Evolutionary conservation across 495 filamentous ascomycete species (phyloP).

Genomic region (Copromyces sp.): DNA sequence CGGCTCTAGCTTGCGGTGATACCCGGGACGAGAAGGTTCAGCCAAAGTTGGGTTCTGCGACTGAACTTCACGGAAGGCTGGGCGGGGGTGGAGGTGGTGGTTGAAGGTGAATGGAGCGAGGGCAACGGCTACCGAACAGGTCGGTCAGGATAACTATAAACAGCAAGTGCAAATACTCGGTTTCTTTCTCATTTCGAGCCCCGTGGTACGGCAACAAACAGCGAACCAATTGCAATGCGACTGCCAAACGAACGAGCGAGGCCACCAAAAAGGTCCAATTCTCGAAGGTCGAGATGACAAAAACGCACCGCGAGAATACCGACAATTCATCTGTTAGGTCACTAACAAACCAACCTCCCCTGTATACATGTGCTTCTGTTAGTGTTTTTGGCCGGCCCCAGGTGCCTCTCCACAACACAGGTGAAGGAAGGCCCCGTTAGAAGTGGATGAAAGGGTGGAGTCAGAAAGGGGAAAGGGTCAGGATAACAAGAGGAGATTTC

Average conservation of each 20-base stretch:
- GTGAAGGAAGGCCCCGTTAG: not conserved
- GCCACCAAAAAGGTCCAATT: not conserved
- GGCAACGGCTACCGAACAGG: not conserved
- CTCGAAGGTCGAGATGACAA: not conserved
- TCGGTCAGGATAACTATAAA: not conserved
- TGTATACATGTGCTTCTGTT: not conserved
- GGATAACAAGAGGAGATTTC: not conserved
- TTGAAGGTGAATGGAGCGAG: not conserved
- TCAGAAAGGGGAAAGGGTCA: not conserved
- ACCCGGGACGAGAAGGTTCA: not conserved
- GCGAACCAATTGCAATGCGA: not conserved
- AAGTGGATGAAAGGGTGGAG: not conserved
- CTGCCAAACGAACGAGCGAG: not conserved
- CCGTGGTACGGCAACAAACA: not conserved
- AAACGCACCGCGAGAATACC: not conserved
- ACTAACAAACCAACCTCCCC: not conserved
- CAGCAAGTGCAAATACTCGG: not conserved
- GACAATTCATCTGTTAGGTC: not conserved
- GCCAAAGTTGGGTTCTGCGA: not conserved
- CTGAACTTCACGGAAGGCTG: not conserved
- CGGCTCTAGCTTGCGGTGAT: not conserved
- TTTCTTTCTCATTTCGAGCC: not conserved
- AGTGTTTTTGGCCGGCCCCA: not conserved
- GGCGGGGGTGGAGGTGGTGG: not conserved
- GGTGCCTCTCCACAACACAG: not conserved